Evolutionary conservation across 2,329 filamentous ascomycete genomes (phyloP).

Genomic region (Trichothecium roseum): DNA sequence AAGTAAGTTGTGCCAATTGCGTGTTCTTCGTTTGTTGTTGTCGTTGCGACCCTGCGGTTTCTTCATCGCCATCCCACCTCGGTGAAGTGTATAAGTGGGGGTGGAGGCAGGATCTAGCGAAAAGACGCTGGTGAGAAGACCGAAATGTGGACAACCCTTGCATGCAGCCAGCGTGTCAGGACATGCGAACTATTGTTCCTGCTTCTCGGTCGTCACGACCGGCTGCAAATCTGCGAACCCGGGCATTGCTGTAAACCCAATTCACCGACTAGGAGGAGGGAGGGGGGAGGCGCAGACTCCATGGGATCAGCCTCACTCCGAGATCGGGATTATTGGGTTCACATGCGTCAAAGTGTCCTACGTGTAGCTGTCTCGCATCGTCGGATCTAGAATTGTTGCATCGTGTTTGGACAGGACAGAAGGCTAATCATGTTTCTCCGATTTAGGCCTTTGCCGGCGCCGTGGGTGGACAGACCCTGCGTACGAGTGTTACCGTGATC

Average conservation of each 20-base stretch:
- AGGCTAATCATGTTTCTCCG: conserved; percentile 22
- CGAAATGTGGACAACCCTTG: conserved; percentile 12
- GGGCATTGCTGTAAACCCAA: too few species aligned
- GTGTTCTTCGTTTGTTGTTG: neutral
- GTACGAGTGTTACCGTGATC: conserved; percentile 72
- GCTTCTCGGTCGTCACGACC: too few species aligned
- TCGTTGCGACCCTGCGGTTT: neutral
- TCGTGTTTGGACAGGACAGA: conserved; percentile 1
- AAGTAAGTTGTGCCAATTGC: conserved; percentile 44
- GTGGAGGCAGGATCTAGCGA: neutral
- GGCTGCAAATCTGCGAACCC: too few species aligned
- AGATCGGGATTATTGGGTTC: too few species aligned
- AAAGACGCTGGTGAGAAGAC: too few species aligned
- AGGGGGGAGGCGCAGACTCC: too few species aligned
- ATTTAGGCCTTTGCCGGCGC: conserved; percentile 79
- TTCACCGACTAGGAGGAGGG: too few species aligned
- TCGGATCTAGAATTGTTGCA: too few species aligned
- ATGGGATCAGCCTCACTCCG: too few species aligned
- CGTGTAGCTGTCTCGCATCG: too few species aligned
- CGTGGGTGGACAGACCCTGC: conserved; percentile 87
- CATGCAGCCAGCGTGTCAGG: conserved; percentile 6
- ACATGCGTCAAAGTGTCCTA: too few species aligned
- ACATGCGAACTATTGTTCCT: too few species aligned
- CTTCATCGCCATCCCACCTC: neutral
- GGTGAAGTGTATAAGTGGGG: conserved; percentile 7